phyloP scores from a whole-genome alignment of 2,329 filamentous ascomycete species.

The Plenodomus biglobosus region DNA sequence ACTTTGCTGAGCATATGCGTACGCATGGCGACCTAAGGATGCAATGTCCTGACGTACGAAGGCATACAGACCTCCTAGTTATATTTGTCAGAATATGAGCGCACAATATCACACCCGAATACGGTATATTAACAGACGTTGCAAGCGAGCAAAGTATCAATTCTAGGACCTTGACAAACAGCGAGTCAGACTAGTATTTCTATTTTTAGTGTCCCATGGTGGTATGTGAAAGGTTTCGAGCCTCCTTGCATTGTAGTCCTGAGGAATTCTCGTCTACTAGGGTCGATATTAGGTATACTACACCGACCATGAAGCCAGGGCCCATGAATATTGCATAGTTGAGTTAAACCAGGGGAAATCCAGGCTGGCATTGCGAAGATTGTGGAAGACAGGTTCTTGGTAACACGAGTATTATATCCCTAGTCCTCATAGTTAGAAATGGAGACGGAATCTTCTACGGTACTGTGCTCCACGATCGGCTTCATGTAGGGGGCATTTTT shows the following conservation, averaged over 20 bases:
- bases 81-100: no score
- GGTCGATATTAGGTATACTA: slow-evolving; percentile 56
- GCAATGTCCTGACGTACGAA: no score
- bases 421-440: neutral
- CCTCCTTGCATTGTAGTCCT: neutral
- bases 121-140: no score
- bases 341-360: slow-evolving; percentile 30
- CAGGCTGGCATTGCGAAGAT: neutral
- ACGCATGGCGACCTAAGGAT: no score
- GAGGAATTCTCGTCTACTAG: slow-evolving; percentile 31
- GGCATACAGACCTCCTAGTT: no score
- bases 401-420: neutral
- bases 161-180: no score
- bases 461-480: neutral
- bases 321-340: slow-evolving; percentile 63
- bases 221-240: no score
- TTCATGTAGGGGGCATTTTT: slow-evolving; percentile 1
- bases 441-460: neutral
- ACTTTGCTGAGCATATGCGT: no score
- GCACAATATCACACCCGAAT: no score
- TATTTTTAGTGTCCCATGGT: no score
- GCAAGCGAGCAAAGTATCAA: no score
- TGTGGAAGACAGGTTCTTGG: neutral
- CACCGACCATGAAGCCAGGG: slow-evolving; percentile 64
- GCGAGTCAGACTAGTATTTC: no score